These are phyloP conservation scores for Salvia sclarea DNA, from an alignment of 305 asterid species.

Conservation along the genomic window DNA sequence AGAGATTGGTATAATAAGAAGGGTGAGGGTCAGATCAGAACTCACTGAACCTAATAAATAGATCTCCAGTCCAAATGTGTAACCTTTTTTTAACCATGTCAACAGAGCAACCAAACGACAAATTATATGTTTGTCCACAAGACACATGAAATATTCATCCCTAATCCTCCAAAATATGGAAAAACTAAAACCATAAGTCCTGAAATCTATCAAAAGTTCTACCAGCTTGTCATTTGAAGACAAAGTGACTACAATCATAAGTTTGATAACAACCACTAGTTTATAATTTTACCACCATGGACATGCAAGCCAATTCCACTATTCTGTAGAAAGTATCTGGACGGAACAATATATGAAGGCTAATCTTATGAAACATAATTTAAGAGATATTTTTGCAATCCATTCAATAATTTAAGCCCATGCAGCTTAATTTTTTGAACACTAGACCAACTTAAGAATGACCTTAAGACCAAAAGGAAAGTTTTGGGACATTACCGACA, in stretches of 20 bases:
- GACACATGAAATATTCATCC: neutral
- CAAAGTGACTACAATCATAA: constrained; percentile 8
- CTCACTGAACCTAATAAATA: constrained; percentile 21
- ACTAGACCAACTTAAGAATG: neutral
- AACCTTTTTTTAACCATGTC: neutral
- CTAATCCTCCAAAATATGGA: constrained; percentile 20
- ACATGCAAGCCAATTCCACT: neutral
- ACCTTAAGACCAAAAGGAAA: constrained; percentile 10
- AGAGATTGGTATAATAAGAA: neutral
- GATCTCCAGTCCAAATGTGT: constrained; percentile 19
- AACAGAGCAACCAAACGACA: constrained; percentile 7
- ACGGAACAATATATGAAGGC: neutral
- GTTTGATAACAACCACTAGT: neutral
- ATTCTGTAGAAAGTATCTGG: constrained; percentile 1
- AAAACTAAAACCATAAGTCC: neutral
- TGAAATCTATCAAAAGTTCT: constrained; percentile 4
- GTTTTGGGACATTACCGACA: constrained; percentile 47
- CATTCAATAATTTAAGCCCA: neutral
- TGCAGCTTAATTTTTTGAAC: constrained; percentile 1
- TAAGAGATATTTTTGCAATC: constrained; percentile 12
- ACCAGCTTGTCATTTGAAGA: constrained; percentile 23
- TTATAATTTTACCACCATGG: constrained; percentile 6
- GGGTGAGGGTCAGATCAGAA: constrained; percentile 11
- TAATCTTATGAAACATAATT: constrained; percentile 11
- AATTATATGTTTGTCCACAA: constrained; percentile 13